Evolutionary conservation across 257 asterid genomes (phyloP).

Genomic region (Catharanthus roseus): DNA sequence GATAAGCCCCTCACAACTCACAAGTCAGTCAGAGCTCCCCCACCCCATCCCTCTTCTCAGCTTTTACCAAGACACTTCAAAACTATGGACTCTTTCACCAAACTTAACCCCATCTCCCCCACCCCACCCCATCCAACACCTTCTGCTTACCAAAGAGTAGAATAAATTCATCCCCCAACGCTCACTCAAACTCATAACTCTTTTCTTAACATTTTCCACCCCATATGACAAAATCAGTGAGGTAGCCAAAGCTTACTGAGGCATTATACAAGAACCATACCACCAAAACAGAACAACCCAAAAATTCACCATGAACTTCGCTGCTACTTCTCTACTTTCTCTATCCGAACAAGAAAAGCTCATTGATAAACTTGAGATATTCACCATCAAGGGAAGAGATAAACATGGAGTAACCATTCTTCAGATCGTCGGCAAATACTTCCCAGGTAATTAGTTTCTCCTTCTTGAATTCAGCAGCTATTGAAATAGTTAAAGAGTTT

Average conservation of each 20-base stretch:
- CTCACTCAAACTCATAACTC: neutral
- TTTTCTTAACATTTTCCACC: neutral
- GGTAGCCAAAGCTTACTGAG: neutral
- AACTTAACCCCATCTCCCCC: neutral
- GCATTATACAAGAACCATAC: neutral
- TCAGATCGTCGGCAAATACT: slow-evolving; percentile 58
- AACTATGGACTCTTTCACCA: too few species aligned
- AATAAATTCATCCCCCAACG: neutral
- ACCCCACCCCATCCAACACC: neutral
- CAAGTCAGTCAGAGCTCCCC: too few species aligned
- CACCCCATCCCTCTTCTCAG: neutral
- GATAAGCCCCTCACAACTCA: slow-evolving; percentile 12
- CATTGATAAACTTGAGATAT: slow-evolving; percentile 45
- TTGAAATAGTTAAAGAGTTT: neutral
- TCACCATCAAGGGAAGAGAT: slow-evolving; percentile 75
- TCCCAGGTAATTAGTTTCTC: slow-evolving; percentile 60
- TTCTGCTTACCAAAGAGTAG: neutral
- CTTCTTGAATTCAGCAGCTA: neutral
- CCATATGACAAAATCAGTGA: neutral
- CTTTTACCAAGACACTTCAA: too few species aligned
- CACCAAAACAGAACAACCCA: neutral
- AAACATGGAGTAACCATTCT: slow-evolving; percentile 54
- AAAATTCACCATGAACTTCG: slow-evolving; percentile 26
- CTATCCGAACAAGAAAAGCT: slow-evolving; percentile 41
- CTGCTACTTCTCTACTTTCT: slow-evolving; percentile 23